phyloP scores from a whole-genome alignment of 1,139 yeast genomes.

The Groenewaldozyma sp. region DNA sequence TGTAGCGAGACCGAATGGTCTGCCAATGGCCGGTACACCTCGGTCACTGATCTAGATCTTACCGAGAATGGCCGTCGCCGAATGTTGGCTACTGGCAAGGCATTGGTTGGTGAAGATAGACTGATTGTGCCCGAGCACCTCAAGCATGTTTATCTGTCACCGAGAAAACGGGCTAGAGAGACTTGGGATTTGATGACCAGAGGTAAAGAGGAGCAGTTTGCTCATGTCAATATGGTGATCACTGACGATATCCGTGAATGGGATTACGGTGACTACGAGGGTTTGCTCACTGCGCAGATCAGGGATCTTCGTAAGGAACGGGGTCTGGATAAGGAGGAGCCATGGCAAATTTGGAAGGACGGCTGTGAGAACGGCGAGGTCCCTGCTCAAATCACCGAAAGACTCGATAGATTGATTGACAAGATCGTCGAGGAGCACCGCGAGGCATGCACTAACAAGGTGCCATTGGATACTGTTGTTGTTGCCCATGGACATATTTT shows the following conservation, averaged over 20 bases:
- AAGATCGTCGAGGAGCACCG: conserved; percentile 56
- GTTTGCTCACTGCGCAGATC: conserved; percentile 61
- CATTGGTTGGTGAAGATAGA: conserved; percentile 51
- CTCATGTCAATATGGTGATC: conserved; percentile 4
- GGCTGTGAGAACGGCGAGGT: conserved; percentile 91
- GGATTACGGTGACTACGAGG: conserved; percentile 96
- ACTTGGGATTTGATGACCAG: conserved; percentile 51
- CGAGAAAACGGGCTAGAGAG: conserved; percentile 67
- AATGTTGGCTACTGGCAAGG: conserved; percentile 64
- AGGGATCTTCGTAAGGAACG: conserved; percentile 45
- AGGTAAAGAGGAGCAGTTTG: conserved; percentile 21
- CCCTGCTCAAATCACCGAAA: conserved; percentile 49
- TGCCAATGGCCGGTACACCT: conserved; percentile 83
- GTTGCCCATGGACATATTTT: conserved; percentile 92
- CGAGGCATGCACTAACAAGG: conserved; percentile 33
- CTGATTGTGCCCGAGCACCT: conserved; percentile 57
- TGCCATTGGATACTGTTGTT: conserved; percentile 59
- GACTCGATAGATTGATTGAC: conserved; percentile 62
- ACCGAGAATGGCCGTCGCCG: conserved; percentile 71
- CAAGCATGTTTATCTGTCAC: conserved; percentile 63
- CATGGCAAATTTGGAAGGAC: conserved; percentile 86
- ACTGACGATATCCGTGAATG: conserved; percentile 77
- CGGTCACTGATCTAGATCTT: conserved; percentile 69
- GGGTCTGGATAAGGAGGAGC: conserved; percentile 41
- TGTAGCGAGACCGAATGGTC: conserved; percentile 90